Evolutionary conservation across 495 filamentous ascomycete species (phyloP).

Genomic region (Talaromyces thailandensis): DNA sequence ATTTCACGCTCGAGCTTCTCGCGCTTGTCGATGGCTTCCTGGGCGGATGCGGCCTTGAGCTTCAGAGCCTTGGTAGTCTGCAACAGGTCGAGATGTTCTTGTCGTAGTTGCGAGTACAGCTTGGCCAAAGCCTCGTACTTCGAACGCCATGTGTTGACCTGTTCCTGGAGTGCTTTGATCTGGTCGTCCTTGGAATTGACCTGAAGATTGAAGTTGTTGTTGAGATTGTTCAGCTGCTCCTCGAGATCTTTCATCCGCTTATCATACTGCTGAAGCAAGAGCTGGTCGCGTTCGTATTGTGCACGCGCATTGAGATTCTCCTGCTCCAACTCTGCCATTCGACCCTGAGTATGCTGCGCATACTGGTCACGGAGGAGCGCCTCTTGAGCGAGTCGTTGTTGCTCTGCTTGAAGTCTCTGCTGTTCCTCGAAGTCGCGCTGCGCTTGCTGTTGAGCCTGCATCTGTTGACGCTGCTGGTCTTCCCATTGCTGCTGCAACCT

Average conservation of each 20-base stretch:
- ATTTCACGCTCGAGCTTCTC: conserved; percentile 95
- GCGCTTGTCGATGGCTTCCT: conserved; percentile 89
- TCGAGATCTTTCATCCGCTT: conserved; percentile 87
- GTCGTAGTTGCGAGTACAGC: conserved; percentile 89
- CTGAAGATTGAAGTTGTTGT: conserved; percentile 77
- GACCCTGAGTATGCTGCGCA: conserved; percentile 84
- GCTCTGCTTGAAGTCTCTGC: conserved; percentile 77
- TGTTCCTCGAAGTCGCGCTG: conserved; percentile 94
- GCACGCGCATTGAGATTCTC: conserved; percentile 91
- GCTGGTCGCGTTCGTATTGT: conserved; percentile 92
- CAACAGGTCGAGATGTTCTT: conserved; percentile 89
- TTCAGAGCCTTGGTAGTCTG: conserved; percentile 95
- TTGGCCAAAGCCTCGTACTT: conserved; percentile 97
- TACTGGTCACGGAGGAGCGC: conserved; percentile 80
- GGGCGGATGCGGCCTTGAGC: conserved; percentile 89
- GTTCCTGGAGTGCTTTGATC: conserved; percentile 83
- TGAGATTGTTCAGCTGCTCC: conserved; percentile 72
- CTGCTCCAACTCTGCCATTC: conserved; percentile 85
- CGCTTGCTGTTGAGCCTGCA: conserved; percentile 69
- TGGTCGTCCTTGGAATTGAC: conserved; percentile 86
- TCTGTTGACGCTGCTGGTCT: conserved; percentile 66
- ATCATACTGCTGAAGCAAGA: conserved; percentile 96
- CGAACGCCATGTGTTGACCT: conserved; percentile 90
- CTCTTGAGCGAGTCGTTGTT: conserved; percentile 84
- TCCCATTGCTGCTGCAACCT: conserved; percentile 76